phyloP scores from a whole-genome alignment of 2,329 filamentous ascomycete species.

The Simplicillium aogashimaense region DNA sequence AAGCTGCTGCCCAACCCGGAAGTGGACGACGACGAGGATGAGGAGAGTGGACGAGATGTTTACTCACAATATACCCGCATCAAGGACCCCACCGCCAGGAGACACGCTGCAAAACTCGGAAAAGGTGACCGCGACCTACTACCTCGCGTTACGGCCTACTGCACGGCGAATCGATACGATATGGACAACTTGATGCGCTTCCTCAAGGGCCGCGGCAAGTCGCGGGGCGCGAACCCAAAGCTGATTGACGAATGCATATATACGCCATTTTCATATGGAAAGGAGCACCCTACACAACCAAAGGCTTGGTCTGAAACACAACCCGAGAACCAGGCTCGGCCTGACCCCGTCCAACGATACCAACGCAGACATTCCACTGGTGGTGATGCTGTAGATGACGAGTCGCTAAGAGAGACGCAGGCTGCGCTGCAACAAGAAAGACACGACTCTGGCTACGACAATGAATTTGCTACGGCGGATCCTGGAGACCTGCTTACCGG shows the following conservation, averaged over 20 bases:
- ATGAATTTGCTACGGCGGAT: constrained; percentile 16
- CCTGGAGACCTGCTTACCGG: constrained; percentile 14
- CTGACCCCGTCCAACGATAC: constrained; percentile 32
- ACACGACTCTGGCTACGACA: constrained; percentile 18
- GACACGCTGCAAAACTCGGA: constrained; percentile 84
- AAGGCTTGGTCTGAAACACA: neutral
- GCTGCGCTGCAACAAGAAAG: constrained; percentile 34
- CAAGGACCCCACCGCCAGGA: constrained; percentile 86
- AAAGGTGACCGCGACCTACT: constrained; percentile 85
- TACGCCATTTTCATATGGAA: constrained; percentile 76
- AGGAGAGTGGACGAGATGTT: constrained; percentile 88
- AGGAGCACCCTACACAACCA: constrained; percentile 13
- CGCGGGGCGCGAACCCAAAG: constrained; percentile 75
- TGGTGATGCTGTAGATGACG: constrained; percentile 40
- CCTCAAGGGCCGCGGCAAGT: constrained; percentile 72
- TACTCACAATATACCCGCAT: constrained; percentile 97
- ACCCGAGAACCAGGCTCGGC: constrained; percentile 7
- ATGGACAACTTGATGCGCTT: constrained; percentile 86
- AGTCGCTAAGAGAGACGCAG: constrained; percentile 1
- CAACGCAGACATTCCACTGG: constrained; percentile 71
- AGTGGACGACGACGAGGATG: constrained; percentile 63
- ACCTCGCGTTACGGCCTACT: constrained; percentile 92
- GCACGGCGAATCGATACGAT: constrained; percentile 84
- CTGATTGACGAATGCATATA: constrained; percentile 97
- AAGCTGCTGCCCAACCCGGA: constrained; percentile 94